Percentiles rank a stretch among this genome's conserved stretches.
phyloP scores from a whole-genome alignment of 495 filamentous ascomycete genomes.

The Ascobolus immersus region DNA sequence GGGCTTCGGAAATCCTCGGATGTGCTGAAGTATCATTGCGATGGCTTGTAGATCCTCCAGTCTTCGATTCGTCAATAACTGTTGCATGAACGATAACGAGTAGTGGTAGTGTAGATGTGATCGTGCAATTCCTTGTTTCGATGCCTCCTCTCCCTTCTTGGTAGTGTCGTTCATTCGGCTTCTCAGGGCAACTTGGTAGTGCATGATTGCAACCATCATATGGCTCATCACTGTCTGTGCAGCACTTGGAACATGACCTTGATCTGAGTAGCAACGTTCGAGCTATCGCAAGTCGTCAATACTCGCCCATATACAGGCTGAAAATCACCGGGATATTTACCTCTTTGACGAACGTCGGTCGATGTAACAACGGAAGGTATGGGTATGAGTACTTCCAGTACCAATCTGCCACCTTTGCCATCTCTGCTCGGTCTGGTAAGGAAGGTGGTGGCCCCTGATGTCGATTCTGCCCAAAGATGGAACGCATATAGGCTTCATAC shows the following conservation, averaged over 20 bases:
- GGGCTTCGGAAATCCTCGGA: slow-evolving; percentile 55
- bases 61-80: slow-evolving; percentile 31
- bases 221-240: slow-evolving; percentile 47
- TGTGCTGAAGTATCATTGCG: slow-evolving; percentile 38
- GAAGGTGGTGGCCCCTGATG: slow-evolving; percentile 26
- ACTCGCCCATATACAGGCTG: slow-evolving; percentile 2
- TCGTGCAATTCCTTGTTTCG: slow-evolving; percentile 18
- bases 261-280: slow-evolving; percentile 35
- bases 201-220: slow-evolving; percentile 53
- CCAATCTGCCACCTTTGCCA: slow-evolving; percentile 37
- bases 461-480: slow-evolving; percentile 31
- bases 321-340: slow-evolving; percentile 23
- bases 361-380: slow-evolving; percentile 48
- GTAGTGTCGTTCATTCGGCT: slow-evolving; percentile 25
- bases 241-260: slow-evolving; percentile 29
- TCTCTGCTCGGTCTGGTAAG: slow-evolving; percentile 30
- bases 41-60: slow-evolving; percentile 45
- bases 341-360: slow-evolving; percentile 38
- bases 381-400: slow-evolving; percentile 46
- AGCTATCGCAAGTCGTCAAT: slow-evolving; percentile 21
- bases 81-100: slow-evolving; percentile 36
- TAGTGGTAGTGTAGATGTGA: slow-evolving; percentile 58
- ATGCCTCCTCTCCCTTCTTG: slow-evolving; percentile 15
- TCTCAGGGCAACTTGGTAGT: slow-evolving; percentile 41
- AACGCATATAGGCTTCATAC: slow-evolving; percentile 37